phyloP scores from a whole-genome alignment of 352 stramenopile species.

The Phytopythium montanum region DNA sequence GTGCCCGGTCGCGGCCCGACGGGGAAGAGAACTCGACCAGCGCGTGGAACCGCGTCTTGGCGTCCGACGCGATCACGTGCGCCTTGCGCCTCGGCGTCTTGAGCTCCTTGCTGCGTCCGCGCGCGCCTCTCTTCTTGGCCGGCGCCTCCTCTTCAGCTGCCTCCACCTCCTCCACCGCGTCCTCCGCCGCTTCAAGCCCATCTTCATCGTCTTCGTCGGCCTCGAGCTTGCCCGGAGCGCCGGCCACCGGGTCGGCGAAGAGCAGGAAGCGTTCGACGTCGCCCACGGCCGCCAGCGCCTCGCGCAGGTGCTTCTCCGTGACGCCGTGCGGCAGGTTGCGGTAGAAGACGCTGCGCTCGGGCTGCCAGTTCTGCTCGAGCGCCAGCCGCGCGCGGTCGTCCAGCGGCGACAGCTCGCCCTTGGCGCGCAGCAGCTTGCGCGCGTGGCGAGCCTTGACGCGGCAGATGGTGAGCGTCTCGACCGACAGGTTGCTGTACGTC shows the following conservation, averaged over 20 bases:
- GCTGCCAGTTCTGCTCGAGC: slow-evolving; percentile 42
- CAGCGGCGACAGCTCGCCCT: slow-evolving; percentile 38
- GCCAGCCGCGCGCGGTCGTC: slow-evolving; percentile 33
- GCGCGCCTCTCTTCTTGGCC: slow-evolving; percentile 20
- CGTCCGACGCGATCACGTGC: slow-evolving; percentile 75
- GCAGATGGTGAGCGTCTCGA: slow-evolving; percentile 85
- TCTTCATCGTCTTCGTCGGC: slow-evolving; percentile 9
- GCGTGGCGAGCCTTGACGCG: slow-evolving; percentile 75
- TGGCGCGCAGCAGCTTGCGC: slow-evolving; percentile 54
- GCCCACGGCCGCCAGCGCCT: slow-evolving; percentile 63
- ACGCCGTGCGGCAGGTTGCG: slow-evolving; percentile 67
- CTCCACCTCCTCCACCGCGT: slow-evolving; percentile 12
- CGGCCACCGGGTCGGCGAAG: slow-evolving; percentile 60
- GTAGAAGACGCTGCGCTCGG: slow-evolving; percentile 71
- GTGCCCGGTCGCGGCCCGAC: slow-evolving; percentile 40
- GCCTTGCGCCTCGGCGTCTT: slow-evolving; percentile 49
- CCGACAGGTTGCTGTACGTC: slow-evolving; percentile 70
- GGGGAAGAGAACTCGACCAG: slow-evolving; percentile 72
- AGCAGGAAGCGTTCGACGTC: slow-evolving; percentile 65
- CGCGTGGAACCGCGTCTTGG: slow-evolving; percentile 64
- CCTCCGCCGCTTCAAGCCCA: slow-evolving; percentile 23
- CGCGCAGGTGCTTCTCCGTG: slow-evolving; percentile 60
- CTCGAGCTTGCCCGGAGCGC: slow-evolving; percentile 40
- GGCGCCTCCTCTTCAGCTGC: slow-evolving; percentile 21
- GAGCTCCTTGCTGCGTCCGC: slow-evolving; percentile 21